Conservation (phyloP, 805 yeast genomes). For the Starmerella apicola region DNA sequence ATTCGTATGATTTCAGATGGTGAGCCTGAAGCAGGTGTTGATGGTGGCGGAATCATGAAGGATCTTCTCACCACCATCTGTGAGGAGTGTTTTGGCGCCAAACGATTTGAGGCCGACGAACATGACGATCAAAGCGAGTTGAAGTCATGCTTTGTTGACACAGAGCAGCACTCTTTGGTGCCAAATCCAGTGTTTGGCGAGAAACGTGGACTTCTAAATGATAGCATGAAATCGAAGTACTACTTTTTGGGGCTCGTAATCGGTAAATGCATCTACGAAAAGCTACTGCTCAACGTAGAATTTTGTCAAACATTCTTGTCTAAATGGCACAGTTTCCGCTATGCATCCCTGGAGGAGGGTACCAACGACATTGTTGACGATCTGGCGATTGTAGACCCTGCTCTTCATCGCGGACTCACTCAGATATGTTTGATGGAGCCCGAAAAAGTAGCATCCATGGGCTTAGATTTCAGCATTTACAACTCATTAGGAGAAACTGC, state of each 20-base stretch:
- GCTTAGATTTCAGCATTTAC: constrained; percentile 51
- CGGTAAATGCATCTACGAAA: constrained; percentile 82
- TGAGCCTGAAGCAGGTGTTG: constrained; percentile 73
- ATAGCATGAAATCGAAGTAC: constrained; percentile 22
- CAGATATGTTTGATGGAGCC: constrained; percentile 46
- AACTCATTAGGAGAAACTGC: constrained; percentile 31
- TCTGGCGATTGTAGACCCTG: constrained; percentile 54
- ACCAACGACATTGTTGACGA: constrained; percentile 59
- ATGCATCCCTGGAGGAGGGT: constrained; percentile 28
- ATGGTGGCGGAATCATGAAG: constrained; percentile 93
- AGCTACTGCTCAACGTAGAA: constrained; percentile 63
- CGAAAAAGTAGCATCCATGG: constrained; percentile 42
- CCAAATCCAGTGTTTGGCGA: constrained; percentile 44
- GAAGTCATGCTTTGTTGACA: constrained; percentile 33
- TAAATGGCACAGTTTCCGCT: constrained; percentile 39
- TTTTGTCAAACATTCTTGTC: constrained; percentile 79
- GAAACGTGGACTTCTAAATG: constrained; percentile 11
- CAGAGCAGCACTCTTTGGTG: constrained; percentile 48
- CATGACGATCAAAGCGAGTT: not conserved
- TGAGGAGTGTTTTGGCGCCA: constrained; percentile 43
- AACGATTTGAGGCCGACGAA: constrained; percentile 3
- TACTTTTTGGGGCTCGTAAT: constrained; percentile 67
- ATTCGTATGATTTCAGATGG: constrained; percentile 67
- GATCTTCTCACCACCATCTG: constrained; percentile 71
- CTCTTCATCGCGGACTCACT: constrained; percentile 50